phyloP scores from a whole-genome alignment of 164 flowering plant species.

The Saururus chinensis region DNA sequence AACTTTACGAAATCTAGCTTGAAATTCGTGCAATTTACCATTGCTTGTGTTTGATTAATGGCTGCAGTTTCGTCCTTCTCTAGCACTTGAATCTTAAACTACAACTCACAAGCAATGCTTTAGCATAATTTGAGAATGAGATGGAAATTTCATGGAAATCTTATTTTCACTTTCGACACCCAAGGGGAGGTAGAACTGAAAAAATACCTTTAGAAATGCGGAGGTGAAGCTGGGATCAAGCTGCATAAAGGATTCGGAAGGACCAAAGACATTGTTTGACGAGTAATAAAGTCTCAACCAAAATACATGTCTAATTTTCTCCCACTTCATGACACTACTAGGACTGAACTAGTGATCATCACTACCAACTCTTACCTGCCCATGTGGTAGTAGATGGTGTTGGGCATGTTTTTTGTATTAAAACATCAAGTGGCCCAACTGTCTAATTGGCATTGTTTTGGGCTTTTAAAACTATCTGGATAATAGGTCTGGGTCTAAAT shows the following conservation, averaged over 20 bases:
- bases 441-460: no score
- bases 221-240: conserved; percentile 71
- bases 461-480: no score
- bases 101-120: conserved; percentile 12
- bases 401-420: no score
- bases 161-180: background rate
- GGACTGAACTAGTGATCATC: background rate
- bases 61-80: conserved; percentile 53
- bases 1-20: conserved; percentile 78
- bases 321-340: background rate
- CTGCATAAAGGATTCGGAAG: conserved; percentile 28
- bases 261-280: background rate
- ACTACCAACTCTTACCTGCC: background rate
- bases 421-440: no score
- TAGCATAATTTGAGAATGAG: no score
- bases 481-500: no score
- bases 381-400: no score
- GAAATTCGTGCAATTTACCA: conserved; percentile 76
- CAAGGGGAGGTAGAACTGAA: background rate
- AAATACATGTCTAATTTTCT: background rate
- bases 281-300: background rate
- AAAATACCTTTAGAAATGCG: conserved; percentile 79
- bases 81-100: conserved; percentile 82
- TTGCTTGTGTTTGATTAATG: conserved; percentile 53
- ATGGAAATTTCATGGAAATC: no score